Base-by-base conservation (phyloP, 768 basidiomycete genomes). In the Candolleomyces eurysporus region DNA sequence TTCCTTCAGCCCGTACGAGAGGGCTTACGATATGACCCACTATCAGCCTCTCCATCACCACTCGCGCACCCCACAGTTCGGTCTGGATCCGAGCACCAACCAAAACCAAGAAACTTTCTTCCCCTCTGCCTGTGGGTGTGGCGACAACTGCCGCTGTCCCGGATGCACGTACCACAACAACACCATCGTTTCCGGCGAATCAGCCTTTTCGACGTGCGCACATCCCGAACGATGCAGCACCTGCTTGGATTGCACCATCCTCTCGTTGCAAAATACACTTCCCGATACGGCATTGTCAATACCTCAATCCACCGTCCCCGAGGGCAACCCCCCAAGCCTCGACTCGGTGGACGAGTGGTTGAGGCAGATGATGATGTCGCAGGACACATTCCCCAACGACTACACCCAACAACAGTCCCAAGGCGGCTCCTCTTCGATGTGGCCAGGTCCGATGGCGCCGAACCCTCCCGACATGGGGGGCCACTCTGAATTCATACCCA, bases 221-320 rank as follows among this genome's bases (percentile, higher is more conserved):
- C 69, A 79, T 71, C 72, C 79, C 46, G 64, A 73, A 63, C 40
- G 71, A 61, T 76, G 79, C 69, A 39, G 61, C 1, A 78, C 81
- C 39, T 90, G 89, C 63, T 72, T 89, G 2, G 87, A 89, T 61
- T 90, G 86, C 68, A 82, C 85, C 48, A 82, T 89, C 62, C 73
- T 85, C 48, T 78, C 84, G 0, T 82, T 58, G 76, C 83, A 4
- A n/a, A 54, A 39, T 16, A 39, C 5, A 22, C 76, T 79, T 9
- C 73, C 81, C 45, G 78, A 79, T 59, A 77, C 71, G 14, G 65
- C 72, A 3, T 73, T 77, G 52, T 72, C 79, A 70, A 73, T 78
- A 69, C 76, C 74, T 65, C 78, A 83, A 62, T 65, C 72, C n/a
- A 70, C 73, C 30, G 74, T 78, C 65, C 72, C 75, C 42, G 76